Percentiles rank a stretch among this genome's conserved stretches.
Conservation (phyloP, 2,329 filamentous ascomycete species). For the Talaromyces sp. region DNA sequence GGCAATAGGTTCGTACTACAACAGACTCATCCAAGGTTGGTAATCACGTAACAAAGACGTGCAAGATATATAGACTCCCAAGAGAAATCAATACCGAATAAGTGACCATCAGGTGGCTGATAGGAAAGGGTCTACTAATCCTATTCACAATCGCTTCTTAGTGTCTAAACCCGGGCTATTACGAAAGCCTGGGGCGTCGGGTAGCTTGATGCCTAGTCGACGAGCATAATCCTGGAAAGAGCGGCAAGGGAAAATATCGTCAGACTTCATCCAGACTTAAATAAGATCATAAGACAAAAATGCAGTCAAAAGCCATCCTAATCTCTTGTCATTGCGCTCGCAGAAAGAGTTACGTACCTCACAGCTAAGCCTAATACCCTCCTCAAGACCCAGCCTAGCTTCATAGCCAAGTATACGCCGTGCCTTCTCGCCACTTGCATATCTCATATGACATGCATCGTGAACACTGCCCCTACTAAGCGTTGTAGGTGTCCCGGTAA, state of each 20-base stretch:
- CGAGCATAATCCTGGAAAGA: constrained; percentile 31
- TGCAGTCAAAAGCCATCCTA: not conserved
- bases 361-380: constrained; percentile 50
- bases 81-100: not conserved
- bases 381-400: constrained; percentile 49
- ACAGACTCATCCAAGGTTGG: no score
- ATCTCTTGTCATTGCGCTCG: not conserved
- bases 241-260: not conserved
- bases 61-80: not conserved
- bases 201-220: constrained; percentile 27
- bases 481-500: constrained; percentile 44
- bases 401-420: constrained; percentile 51
- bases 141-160: not conserved
- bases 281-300: not conserved
- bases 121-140: no score
- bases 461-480: constrained; percentile 54
- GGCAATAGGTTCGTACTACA: not conserved
- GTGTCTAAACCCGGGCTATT: not conserved
- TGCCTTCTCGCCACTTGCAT: constrained; percentile 53
- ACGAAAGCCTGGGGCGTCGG: constrained; percentile 8
- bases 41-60: no score
- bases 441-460: constrained; percentile 53
- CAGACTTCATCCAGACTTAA: constrained; percentile 43
- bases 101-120: not conserved
- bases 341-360: constrained; percentile 33